Evolutionary conservation across 352 stramenopile genomes (phyloP).

Genomic region (Pseudoperonospora humuli): DNA sequence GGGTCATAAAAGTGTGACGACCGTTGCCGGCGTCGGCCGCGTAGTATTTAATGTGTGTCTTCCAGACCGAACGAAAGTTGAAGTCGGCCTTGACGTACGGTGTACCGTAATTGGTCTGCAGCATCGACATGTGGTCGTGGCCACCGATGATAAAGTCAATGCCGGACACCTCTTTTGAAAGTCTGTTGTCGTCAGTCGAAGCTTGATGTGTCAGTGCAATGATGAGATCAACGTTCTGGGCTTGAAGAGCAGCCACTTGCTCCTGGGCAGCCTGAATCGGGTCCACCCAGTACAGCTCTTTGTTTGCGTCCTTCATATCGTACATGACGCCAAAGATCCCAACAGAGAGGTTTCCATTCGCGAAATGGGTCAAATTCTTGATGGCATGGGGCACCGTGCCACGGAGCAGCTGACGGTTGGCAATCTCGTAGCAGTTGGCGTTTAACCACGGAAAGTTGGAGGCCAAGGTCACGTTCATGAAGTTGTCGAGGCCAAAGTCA

Average conservation of each 20-base stretch:
- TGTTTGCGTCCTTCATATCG: conserved; percentile 58
- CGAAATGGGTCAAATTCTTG: conserved; percentile 34
- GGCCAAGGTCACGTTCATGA: conserved; percentile 51
- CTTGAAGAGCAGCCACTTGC: conserved; percentile 37
- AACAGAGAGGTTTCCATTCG: conserved; percentile 43
- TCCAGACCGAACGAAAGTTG: conserved; percentile 65
- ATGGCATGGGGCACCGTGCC: conserved; percentile 43
- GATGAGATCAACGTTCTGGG: conserved; percentile 53
- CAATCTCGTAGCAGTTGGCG: conserved; percentile 59
- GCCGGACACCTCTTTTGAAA: conserved; percentile 58
- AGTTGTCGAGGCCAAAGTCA: conserved; percentile 69
- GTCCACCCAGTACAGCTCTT: conserved; percentile 59
- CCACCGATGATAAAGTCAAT: conserved; percentile 64
- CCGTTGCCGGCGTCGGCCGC: conserved; percentile 19
- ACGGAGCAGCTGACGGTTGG: conserved; percentile 35
- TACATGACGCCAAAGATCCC: conserved; percentile 76
- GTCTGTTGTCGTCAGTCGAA: conserved; percentile 54
- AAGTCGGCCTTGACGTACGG: conserved; percentile 71
- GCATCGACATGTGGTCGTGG: conserved; percentile 68
- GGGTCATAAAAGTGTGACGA: conserved; percentile 37
- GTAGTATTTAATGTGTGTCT: conserved; percentile 54
- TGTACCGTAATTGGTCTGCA: conserved; percentile 62
- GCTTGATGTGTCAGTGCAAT: conserved; percentile 70
- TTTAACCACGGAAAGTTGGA: conserved; percentile 71
- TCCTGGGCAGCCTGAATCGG: conserved; percentile 44